A percentile compares a stretch with the other conserved stretches of the same genome.
Conservation (phyloP, 371 early-diverging fungal genomes). For the Mucor piriformis region DNA sequence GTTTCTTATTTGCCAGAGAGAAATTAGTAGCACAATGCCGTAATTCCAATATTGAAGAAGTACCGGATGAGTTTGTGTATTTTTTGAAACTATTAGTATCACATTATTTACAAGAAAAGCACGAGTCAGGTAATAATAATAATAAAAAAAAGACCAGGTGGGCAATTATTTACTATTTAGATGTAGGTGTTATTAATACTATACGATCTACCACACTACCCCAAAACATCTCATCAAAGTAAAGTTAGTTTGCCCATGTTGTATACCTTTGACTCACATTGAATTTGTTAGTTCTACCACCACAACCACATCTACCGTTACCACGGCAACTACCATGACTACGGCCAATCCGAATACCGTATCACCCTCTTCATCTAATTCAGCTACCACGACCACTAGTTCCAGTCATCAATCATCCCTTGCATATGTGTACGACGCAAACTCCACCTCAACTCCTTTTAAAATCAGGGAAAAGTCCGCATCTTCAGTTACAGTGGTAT, state of each 20-base stretch:
- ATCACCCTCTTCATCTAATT: conserved; percentile 25
- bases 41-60: conserved; percentile 1
- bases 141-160: conserved; percentile 4
- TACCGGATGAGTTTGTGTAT: conserved; percentile 30
- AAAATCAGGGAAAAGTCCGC: conserved; percentile 44
- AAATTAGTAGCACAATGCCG: conserved; percentile 39
- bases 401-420: conserved; percentile 38
- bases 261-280: neutral
- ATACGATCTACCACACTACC: conserved; percentile 13
- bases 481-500: conserved; percentile 37
- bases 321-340: neutral
- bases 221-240: conserved; percentile 14
- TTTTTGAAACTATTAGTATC: conserved; percentile 35
- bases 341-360: neutral
- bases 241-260: neutral
- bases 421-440: conserved; percentile 39
- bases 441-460: conserved; percentile 39
- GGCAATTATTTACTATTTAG: conserved; percentile 10
- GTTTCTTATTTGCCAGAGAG: conserved; percentile 44
- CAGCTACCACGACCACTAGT: conserved; percentile 26
- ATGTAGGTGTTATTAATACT: conserved; percentile 1
- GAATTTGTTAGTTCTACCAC: neutral
- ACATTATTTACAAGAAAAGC: conserved; percentile 33
- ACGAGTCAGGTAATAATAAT: conserved; percentile 9
- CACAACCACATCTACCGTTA: neutral